These are phyloP conservation scores for button mushroom (Agaricus bisporus) DNA, from an alignment of 768 basidiomycete species.

Conservation along the genomic window DNA sequence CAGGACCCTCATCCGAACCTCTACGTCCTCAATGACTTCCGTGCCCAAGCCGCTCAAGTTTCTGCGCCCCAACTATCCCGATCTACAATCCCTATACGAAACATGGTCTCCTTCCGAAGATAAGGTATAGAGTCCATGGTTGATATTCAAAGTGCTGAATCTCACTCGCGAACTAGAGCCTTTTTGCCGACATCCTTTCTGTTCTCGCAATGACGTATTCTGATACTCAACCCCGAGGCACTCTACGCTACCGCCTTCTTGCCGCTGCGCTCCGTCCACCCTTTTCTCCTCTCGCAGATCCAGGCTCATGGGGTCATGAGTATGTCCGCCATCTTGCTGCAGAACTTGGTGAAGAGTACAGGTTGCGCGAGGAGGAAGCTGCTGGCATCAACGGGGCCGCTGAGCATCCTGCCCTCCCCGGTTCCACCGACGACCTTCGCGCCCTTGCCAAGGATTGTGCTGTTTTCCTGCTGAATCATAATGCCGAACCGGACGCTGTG, in stretches of 20 bases:
- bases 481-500: conserved; percentile 97
- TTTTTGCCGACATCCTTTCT: conserved; percentile 95
- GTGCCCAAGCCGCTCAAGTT: conserved; percentile 99
- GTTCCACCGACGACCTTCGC: conserved; percentile 70
- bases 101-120: conserved; percentile 74
- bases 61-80: conserved; percentile 89
- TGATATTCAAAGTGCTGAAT: not conserved
- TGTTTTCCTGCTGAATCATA: conserved; percentile 84
- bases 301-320: conserved; percentile 98
- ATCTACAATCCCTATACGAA: conserved; percentile 78
- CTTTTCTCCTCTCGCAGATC: conserved; percentile 69
- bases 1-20: conserved; percentile 88
- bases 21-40: conserved; percentile 98
- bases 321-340: conserved; percentile 96
- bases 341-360: conserved; percentile 93
- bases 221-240: conserved; percentile 94
- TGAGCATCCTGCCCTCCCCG: conserved; percentile 31
- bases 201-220: conserved; percentile 99
- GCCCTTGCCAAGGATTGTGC: conserved; percentile 79
- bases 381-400: conserved; percentile 22
- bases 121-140: conserved; percentile 41
- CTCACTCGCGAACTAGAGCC: conserved; percentile 46
- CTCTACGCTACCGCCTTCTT: conserved; percentile 86
- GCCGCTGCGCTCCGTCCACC: conserved; percentile 64
- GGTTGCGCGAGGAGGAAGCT: conserved; percentile 49